phyloP scores from a whole-genome alignment of 2,329 filamentous ascomycete genomes.

The Thelonectria blattea region DNA sequence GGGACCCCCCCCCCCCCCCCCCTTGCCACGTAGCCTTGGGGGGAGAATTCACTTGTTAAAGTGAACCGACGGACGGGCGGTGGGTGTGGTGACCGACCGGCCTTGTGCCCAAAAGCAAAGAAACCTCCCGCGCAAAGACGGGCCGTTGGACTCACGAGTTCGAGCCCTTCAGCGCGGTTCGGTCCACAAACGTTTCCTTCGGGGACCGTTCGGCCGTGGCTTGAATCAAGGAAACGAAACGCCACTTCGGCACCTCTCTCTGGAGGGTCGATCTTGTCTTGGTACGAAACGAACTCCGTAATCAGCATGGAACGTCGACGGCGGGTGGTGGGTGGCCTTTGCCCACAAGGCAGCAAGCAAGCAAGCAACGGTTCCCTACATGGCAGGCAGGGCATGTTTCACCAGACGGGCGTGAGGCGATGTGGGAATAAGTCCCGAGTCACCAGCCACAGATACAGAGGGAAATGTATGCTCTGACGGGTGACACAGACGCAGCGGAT shows the following conservation, averaged over 20 bases:
- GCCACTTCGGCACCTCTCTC: background rate
- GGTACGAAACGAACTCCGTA: background rate
- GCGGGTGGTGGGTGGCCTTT: background rate
- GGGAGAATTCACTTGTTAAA: slow-evolving; percentile 3
- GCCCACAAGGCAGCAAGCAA: too few species aligned
- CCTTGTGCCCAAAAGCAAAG: background rate
- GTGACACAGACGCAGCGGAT: background rate
- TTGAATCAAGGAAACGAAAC: background rate
- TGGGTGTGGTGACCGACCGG: background rate
- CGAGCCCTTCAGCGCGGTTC: background rate
- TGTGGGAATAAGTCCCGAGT: background rate
- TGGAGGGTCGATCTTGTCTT: slow-evolving; percentile 3
- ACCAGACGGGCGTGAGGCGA: background rate
- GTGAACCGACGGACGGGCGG: slow-evolving; percentile 4
- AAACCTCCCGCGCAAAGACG: slow-evolving; percentile 8
- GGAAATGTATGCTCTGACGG: background rate
- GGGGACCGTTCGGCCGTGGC: background rate
- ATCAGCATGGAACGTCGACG: slow-evolving; percentile 15
- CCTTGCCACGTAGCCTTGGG: slow-evolving; percentile 20
- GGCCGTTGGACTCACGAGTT: background rate
- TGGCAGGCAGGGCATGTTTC: background rate
- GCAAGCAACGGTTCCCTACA: too few species aligned
- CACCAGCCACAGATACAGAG: slow-evolving; percentile 5
- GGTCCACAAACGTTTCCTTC: background rate
- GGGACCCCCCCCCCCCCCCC: too few species aligned